A percentile compares a stretch with the other conserved stretches of the same genome.
Evolutionary conservation across 1,284 basidiomycete species (phyloP).

Genomic region (Mycosarcoma maydis): DNA sequence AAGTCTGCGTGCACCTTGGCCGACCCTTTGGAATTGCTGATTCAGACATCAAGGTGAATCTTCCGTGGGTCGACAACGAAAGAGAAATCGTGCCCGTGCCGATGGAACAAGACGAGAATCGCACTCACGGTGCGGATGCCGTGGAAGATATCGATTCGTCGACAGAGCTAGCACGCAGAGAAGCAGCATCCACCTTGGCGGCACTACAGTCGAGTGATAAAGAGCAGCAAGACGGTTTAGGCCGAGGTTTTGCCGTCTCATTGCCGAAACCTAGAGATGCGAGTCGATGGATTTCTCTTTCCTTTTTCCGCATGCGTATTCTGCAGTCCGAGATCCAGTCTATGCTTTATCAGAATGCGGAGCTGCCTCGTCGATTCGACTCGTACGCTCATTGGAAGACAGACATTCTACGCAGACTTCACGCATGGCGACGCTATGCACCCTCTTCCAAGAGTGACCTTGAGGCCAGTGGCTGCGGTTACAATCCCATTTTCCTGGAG

Average conservation of each 20-base stretch:
- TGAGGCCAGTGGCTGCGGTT: slow-evolving; percentile 39
- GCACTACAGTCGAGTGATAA: slow-evolving; percentile 27
- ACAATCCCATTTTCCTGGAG: slow-evolving; percentile 52
- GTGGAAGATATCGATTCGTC: slow-evolving; percentile 31
- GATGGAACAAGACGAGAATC: slow-evolving; percentile 10
- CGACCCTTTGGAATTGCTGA: slow-evolving; percentile 49
- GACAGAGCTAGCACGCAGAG: slow-evolving; percentile 36
- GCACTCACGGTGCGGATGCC: slow-evolving; percentile 1
- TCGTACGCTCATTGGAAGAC: slow-evolving; percentile 44
- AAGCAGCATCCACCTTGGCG: slow-evolving; percentile 43
- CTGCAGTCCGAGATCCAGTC: slow-evolving; percentile 49
- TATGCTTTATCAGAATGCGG: slow-evolving; percentile 43
- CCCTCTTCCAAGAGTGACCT: slow-evolving; percentile 43
- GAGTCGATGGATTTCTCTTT: slow-evolving; percentile 46
- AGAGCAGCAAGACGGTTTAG: slow-evolving; percentile 8
- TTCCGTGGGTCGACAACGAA: slow-evolving; percentile 41
- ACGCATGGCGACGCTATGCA: slow-evolving; percentile 42
- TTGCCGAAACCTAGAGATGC: slow-evolving; percentile 38
- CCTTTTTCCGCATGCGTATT: slow-evolving; percentile 51
- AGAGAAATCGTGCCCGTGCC: slow-evolving; percentile 26
- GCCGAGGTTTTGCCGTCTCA: slow-evolving; percentile 5
- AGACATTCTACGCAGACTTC: slow-evolving; percentile 41
- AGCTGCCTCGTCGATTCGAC: slow-evolving; percentile 46
- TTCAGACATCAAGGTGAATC: slow-evolving; percentile 42
- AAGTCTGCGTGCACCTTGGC: slow-evolving; percentile 47